A percentile compares a stretch with the other conserved stretches of the same genome.
Evolutionary conservation across 2,329 filamentous ascomycete genomes (phyloP).

Genomic region (Podosphaera fusca): DNA sequence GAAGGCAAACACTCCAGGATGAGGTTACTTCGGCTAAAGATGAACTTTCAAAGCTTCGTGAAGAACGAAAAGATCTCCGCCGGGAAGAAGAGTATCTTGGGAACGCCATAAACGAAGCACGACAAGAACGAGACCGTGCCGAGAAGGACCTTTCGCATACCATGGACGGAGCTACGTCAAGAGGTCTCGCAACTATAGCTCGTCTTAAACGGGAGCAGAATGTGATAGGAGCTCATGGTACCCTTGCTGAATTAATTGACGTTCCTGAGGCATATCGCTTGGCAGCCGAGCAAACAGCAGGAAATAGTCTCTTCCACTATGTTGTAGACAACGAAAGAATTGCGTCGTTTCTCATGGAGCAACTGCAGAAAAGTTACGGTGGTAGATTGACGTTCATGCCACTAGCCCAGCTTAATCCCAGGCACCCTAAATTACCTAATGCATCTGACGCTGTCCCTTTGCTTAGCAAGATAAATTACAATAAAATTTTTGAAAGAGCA

Average conservation of each 20-base stretch:
- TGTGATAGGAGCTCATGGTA: conserved; percentile 74
- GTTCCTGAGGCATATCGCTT: conserved; percentile 68
- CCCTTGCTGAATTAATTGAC: conserved; percentile 75
- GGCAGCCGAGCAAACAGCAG: conserved; percentile 80
- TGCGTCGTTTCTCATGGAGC: conserved; percentile 57
- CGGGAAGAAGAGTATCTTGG: conserved; percentile 75
- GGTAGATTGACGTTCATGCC: conserved; percentile 92
- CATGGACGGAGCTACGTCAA: conserved; percentile 74
- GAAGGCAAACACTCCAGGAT: conserved; percentile 48
- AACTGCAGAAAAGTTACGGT: conserved; percentile 53
- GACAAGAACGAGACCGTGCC: conserved; percentile 52
- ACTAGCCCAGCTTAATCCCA: conserved; percentile 54
- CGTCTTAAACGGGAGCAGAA: conserved; percentile 58
- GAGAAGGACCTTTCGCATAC: conserved; percentile 58
- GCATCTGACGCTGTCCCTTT: conserved; percentile 74
- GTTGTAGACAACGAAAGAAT: conserved; percentile 83
- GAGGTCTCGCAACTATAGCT: conserved; percentile 68
- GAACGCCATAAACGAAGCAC: conserved; percentile 51
- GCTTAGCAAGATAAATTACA: conserved; percentile 62
- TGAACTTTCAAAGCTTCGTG: conserved; percentile 52
- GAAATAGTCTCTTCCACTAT: conserved; percentile 83
- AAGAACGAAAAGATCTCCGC: conserved; percentile 70
- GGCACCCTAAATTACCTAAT: conserved; percentile 53
- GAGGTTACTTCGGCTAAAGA: conserved; percentile 59
- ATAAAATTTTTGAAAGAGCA: conserved; percentile 54